Conservation (phyloP, 2,329 filamentous ascomycete genomes). For the Byssothecium circinans region DNA sequence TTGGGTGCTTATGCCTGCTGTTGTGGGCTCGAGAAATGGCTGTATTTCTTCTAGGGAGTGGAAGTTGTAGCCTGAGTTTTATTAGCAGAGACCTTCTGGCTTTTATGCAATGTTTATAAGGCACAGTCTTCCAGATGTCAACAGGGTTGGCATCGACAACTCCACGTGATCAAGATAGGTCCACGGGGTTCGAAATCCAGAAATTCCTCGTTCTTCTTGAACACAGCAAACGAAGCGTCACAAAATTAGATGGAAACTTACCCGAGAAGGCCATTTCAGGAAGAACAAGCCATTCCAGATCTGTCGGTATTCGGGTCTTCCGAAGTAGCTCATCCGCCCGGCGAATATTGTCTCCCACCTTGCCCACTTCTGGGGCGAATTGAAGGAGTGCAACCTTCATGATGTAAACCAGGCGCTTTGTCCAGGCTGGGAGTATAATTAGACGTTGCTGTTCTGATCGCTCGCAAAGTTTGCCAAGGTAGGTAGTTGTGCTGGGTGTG, state of each 20-base stretch:
- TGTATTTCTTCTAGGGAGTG: slow-evolving; percentile 66
- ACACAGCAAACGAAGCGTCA: too few relatives aligned
- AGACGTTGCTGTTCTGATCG: too few relatives aligned
- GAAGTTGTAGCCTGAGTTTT: slow-evolving; percentile 71
- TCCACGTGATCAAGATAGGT: too few relatives aligned
- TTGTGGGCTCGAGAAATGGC: slow-evolving; percentile 68
- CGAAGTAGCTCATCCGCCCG: slow-evolving; percentile 66
- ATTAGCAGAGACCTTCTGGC: slow-evolving; percentile 7
- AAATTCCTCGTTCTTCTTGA: neutral
- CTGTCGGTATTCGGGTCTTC: slow-evolving; percentile 45
- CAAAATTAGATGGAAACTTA: slow-evolving; percentile 33
- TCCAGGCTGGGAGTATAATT: too few relatives aligned
- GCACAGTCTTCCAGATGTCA: too few relatives aligned
- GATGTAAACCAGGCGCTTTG: slow-evolving; percentile 15
- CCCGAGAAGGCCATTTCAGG: slow-evolving; percentile 77
- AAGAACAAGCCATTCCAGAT: slow-evolving; percentile 70
- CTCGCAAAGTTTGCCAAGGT: neutral
- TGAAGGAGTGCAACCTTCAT: slow-evolving; percentile 73
- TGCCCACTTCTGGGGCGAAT: slow-evolving; percentile 70
- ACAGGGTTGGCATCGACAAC: too few relatives aligned
- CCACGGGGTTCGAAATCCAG: too few relatives aligned
- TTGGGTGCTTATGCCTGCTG: slow-evolving; percentile 66
- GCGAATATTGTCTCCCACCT: slow-evolving; percentile 69
- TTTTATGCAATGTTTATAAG: too few relatives aligned
- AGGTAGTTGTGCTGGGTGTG: neutral